Percentiles rank a stretch among this genome's conserved stretches.
Conservation (phyloP, 768 basidiomycete genomes). For the Mrakia frigida region DNA sequence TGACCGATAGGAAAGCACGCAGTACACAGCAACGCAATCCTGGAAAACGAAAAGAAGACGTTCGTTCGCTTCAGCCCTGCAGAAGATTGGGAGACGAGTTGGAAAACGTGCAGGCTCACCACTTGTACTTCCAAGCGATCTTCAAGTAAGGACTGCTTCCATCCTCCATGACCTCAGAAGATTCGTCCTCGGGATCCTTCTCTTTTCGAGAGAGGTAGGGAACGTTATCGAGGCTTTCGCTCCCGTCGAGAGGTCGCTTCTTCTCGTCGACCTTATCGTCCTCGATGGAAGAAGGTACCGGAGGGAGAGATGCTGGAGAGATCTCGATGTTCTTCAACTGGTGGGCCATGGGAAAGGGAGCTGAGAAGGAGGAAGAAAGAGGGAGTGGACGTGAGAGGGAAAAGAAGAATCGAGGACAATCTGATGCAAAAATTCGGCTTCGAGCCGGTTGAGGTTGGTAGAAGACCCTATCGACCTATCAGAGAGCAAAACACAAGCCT, state of each 20-base stretch:
- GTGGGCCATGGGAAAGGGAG: neutral
- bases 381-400: neutral
- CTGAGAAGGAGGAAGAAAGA: neutral
- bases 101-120: neutral
- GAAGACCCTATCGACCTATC: too few species aligned
- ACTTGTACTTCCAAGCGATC: conserved; percentile 15
- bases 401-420: neutral
- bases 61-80: too few species aligned
- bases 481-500: too few species aligned
- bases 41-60: neutral
- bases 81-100: too few species aligned
- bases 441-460: too few species aligned
- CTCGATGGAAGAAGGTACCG: neutral
- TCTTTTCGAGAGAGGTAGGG: neutral
- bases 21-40: neutral
- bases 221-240: neutral
- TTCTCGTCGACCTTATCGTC: neutral
- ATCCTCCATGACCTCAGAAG: neutral
- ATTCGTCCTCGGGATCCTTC: neutral
- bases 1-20: neutral
- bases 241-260: neutral
- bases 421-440: too few species aligned
- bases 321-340: neutral
- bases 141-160: neutral
- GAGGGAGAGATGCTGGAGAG: neutral